Base-by-base conservation (phyloP, 768 basidiomycete species). In the Auricularia auricula-judae region DNA sequence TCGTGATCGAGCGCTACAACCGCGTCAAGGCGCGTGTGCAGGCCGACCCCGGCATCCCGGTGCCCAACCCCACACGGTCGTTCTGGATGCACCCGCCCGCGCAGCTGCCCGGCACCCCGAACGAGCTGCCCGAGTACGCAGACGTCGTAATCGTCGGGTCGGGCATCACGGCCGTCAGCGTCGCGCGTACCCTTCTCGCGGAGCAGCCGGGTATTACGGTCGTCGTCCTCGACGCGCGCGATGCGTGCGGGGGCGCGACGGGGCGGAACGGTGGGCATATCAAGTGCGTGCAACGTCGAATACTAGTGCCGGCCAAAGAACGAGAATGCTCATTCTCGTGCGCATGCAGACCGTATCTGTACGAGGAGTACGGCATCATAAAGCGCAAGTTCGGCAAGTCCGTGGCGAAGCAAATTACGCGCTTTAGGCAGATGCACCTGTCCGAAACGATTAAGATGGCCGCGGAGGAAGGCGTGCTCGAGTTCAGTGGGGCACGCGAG, bases 221-320 rank as follows among this genome's bases (percentile, higher is more conserved):
- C 2, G 82, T 91, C 23, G 85, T 93, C 78, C 79, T 96, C 23
- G 93, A 96, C 68, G 93, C 92, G 3, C 76, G 93, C 63, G 88
- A 89, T 11, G 79, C 79, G 0, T 90, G 88, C 69, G 88, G 86
- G 0, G 88, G 88, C 1, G 88, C 88, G 5, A 88, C 88, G 0
- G 88, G 83, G 43, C 79, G 88, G 68, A 89, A 89, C 65, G 88
- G 87, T 1, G 87, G 88, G 0, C 88, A 89, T 68, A 80, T 87
- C 42, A 81, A 81, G 56, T 59, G 29, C 12, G 29, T 29, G 29
- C 29, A 3, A 3, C 29, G 56, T 59, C 11, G 47, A 5, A 18
- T 29, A 29, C 29, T 29, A 29, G 29, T 29, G 29, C 29, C 29
- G 29, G 29, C 29, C 29, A 29, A 29, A 29, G 29, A 29, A 29